Base-by-base conservation (phyloP, 192 early-diverging fungal genomes). In the Backusella morwellensis region DNA sequence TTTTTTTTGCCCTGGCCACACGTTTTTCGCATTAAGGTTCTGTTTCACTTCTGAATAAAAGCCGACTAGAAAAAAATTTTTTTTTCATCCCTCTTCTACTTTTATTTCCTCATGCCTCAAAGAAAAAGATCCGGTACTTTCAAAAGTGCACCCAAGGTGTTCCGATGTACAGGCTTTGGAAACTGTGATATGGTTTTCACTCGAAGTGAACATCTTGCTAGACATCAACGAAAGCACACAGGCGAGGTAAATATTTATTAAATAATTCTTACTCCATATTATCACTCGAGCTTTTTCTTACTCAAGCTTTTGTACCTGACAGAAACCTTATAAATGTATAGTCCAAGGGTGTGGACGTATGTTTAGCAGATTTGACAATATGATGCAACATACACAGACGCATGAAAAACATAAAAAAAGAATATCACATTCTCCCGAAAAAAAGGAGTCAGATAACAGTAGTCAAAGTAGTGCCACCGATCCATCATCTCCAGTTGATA, bases 351-450 rank as follows among this genome's bases (percentile, higher is more conserved):
- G 90, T 69, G 82, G 82, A 75, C 85, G 89, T 40, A 83, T 85
- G 34, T 91, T 91, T 70, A 91, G 90, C 78, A 88, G 90, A n/a
- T 91, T 88, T 50, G 90, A 91, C 77, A 91, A 91, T 66, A 91
- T 91, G 90, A 90, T 91, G 81, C 90, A 91, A 76, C 90, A 91
- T 67, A 88, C 88, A 29, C 89, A 89, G 32, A 91, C 88, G 56
- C 90, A 91, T 77, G 73, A 36, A 36, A 36, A 41, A 19, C 15
- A 23, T 41, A 70, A 42, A 38, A 63, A 63, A 63, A 23, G 11
- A 63, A 11, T 26, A 29, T 63, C 56, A 11, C 12, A 29, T 63
- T 63, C 23, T 63, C 56, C 56, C 23, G 56, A 63, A 23, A 63
- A 63, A 12, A 63, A 63, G 26, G 56, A 29, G 9, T 63, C 17